These are phyloP conservation scores for Gnetum montanum DNA, from an alignment of 75 land plant genomes.

Conservation along the genomic window DNA sequence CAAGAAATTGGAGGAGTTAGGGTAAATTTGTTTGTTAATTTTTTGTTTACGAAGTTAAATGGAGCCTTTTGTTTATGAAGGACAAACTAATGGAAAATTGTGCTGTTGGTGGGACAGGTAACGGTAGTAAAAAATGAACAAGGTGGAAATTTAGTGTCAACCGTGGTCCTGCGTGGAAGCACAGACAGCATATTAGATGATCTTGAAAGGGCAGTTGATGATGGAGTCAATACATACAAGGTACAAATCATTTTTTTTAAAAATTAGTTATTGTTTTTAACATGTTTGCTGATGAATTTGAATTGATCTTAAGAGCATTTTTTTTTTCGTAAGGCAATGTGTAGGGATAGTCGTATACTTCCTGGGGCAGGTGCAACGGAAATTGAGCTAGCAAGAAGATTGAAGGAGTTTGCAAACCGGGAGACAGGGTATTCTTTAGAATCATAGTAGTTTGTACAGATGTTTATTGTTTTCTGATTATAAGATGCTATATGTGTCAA, in stretches of 20 bases:
- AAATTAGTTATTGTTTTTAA: slow-evolving; percentile 1
- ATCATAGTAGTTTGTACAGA: background rate
- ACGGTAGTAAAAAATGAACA: slow-evolving; percentile 83
- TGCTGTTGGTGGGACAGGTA: slow-evolving; percentile 59
- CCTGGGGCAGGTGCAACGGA: slow-evolving; percentile 99
- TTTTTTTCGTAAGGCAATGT: slow-evolving; percentile 63
- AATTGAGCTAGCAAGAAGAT: slow-evolving; percentile 85
- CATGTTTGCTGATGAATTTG: too few relatives aligned
- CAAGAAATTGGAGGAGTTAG: slow-evolving; percentile 93
- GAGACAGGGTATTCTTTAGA: slow-evolving; percentile 74
- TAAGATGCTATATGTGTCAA: too few relatives aligned
- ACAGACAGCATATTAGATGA: slow-evolving; percentile 97
- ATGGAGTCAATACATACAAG: slow-evolving; percentile 97
- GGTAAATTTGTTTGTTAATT: slow-evolving; percentile 25
- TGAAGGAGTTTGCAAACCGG: slow-evolving; percentile 80
- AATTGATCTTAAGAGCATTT: too few relatives aligned
- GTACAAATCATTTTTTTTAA: slow-evolving; percentile 51
- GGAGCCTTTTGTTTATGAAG: background rate
- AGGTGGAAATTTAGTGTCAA: slow-evolving; percentile 84
- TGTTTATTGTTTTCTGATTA: too few relatives aligned
- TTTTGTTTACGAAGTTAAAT: background rate
- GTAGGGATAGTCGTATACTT: slow-evolving; percentile 82
- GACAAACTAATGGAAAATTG: too few relatives aligned
- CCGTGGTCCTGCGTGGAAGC: slow-evolving; percentile 91
- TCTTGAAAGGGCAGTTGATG: slow-evolving; percentile 97